Evolutionary conservation across 192 early-diverging fungal species (phyloP), one percentile per base, ranked within the genome.

Genomic region (Allomyces javanicus): DNA sequence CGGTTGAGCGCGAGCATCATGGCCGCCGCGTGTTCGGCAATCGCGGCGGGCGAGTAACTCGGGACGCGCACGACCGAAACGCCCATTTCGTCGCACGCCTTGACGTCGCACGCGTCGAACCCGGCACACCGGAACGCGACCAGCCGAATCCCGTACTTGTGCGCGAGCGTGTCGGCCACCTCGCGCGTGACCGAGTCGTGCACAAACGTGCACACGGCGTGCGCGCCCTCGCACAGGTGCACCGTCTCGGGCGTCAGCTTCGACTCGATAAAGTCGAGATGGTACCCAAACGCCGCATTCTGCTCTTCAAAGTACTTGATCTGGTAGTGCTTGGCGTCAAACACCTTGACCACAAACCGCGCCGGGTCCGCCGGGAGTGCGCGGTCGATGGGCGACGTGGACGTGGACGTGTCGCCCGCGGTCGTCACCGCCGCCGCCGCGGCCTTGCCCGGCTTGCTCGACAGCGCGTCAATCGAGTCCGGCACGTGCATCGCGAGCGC

Each of bases 111-210:
- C 65, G 74, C 71, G 64, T 78, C 68, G 65, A 76, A 78, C 1
- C 77, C 77, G 64, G 78, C 77, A n/a, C 43, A 66, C 69, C 78
- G 76, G 25, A 79, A 65, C 11, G 78, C 72, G n/a, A 80, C 62
- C 66, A 76, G 66, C 68, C 74, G 22, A 14, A 74, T 65, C 25
- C 78, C 78, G 24, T 65, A 62, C 50, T 21, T 21, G 50, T n/a
- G 17, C 50, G 21, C 50, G 17, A 58, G 50, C 17, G 9, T n/a
- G 17, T 58, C 17, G 17, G 50, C 50, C 9, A 58, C 50, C 12
- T 14, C 50, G 12, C 17, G 17, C 17, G 12, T n/a, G 50, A 58
- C 50, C 50, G 50, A 58, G 50, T 58, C 50, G 50, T 58, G 50
- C 50, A 58, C 50, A 21, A 58, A 58, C 50, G 21, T n/a, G 50